Conservation (phyloP, 2,329 filamentous ascomycete species). For the Aspergillus ochraceus region DNA sequence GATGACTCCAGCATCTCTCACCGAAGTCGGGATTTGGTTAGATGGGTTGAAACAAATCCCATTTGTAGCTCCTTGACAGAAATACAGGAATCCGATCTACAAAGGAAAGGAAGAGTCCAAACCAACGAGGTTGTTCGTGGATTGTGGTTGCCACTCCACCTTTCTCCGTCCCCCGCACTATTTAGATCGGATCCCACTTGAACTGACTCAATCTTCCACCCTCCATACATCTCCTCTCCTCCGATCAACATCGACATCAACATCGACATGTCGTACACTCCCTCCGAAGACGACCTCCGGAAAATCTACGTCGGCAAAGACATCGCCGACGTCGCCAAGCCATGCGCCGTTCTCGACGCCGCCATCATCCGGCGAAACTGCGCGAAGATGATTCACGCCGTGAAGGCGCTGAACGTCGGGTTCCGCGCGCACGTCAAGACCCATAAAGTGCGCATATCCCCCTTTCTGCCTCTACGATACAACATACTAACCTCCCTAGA, state of each 20-base stretch:
- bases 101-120: no score
- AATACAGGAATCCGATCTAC: no score
- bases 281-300: background rate
- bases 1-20: background rate
- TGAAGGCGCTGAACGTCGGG: slow-evolving; percentile 57
- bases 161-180: background rate
- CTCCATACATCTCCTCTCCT: background rate
- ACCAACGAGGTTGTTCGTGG: no score
- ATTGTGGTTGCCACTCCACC: background rate
- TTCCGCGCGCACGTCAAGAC: slow-evolving; percentile 82
- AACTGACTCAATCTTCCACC: background rate
- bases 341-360: slow-evolving; percentile 67
- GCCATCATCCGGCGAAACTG: slow-evolving; percentile 69
- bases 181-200: background rate
- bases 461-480: no score
- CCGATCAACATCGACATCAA: no score
- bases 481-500: slow-evolving; percentile 45
- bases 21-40: background rate
- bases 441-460: slow-evolving; percentile 62
- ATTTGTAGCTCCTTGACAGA: no score
- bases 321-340: slow-evolving; percentile 62
- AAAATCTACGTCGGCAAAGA: slow-evolving; percentile 59
- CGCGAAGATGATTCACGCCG: slow-evolving; percentile 67
- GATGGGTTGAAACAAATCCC: no score
- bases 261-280: background rate